Base-by-base conservation (phyloP, 352 stramenopile species). In the Phytopythium oedochilum region DNA sequence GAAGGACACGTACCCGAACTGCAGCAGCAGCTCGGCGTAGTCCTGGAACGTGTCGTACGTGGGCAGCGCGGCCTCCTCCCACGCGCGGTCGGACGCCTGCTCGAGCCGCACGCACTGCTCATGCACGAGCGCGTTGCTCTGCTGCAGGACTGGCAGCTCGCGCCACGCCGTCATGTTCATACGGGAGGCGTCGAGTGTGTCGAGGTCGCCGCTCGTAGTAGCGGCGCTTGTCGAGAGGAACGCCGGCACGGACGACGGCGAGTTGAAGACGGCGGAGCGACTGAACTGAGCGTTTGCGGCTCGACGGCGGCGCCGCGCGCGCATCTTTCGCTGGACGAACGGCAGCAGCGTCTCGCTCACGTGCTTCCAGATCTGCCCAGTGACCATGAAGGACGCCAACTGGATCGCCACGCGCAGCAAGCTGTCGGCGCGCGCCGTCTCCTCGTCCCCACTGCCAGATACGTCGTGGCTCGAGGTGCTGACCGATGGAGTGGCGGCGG, bases 1-100 rank as follows among this genome's bases (percentile, higher is more conserved):
- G 63, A 97, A 98, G 20, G 89, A 95, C 35, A 98, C 92, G 67
- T 97, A 98, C 38, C 90, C 91, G 63, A 98, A 98, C 64, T 98
- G 92, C 53, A 98, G 93, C 40, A 98, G 62, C 78, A 94, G 90
- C 65, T 92, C 83, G 10, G 96, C 93, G 65, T 98, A 98, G 62
- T 98, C 93, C 28, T 96, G 87, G 64, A 98, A 98, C 63, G 87
- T 97, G 57, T 98, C 90, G 70, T 98, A 96, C 38, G 73, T 62
- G 60, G 89, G 83, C 17, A 97, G 73, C 55, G 94, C 82, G 47
- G 94, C 82, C 56, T 98, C 93, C 60, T 97, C 84, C 95, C 84
- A 94, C n/a, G 83, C 77, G 10, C 65, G 64, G 63, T 91, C 81
- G 5, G 81, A 91, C 25, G 83, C 81, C 59, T 94, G 83, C 56